These are phyloP conservation scores for Corymbia maculata DNA, from an alignment of 345 rosid species.

Conservation along the genomic window DNA sequence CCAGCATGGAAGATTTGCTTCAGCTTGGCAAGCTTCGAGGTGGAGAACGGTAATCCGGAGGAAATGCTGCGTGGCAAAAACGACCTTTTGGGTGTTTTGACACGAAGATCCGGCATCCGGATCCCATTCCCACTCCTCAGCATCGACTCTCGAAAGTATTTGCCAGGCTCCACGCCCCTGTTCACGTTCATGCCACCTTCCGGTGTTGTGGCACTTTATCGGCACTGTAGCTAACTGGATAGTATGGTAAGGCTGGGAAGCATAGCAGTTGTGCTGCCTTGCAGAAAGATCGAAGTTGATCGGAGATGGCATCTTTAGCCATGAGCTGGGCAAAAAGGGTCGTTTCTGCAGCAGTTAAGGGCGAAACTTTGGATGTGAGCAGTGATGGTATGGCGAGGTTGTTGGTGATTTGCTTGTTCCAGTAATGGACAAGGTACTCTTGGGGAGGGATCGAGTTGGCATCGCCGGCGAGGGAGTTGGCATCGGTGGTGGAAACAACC, in stretches of 20 bases:
- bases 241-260: constrained; percentile 47
- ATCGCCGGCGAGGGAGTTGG: not conserved
- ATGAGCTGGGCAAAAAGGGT: constrained; percentile 67
- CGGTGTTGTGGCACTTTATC: not conserved
- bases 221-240: constrained; percentile 31
- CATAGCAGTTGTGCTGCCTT: constrained; percentile 76
- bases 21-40: constrained; percentile 17
- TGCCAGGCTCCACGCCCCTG: constrained; percentile 73
- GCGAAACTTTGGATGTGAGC: constrained; percentile 70
- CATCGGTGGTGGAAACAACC: constrained; percentile 7
- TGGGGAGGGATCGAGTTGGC: constrained; percentile 60
- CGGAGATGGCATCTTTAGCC: constrained; percentile 36
- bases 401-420: constrained; percentile 68
- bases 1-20: constrained; percentile 43
- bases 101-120: constrained; percentile 81
- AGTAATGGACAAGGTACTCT: constrained; percentile 64
- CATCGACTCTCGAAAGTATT: constrained; percentile 65
- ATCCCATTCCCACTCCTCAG: constrained; percentile 49
- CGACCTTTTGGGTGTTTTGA: constrained; percentile 83
- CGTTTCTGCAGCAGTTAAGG: constrained; percentile 51
- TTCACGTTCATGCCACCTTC: constrained; percentile 31
- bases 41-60: constrained; percentile 53
- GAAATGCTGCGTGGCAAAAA: constrained; percentile 66
- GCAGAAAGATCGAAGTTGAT: constrained; percentile 58
- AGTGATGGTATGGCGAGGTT: constrained; percentile 33